Evolutionary conservation across 768 basidiomycete genomes (phyloP), one percentile per base, ranked within the genome.

Genomic region (Lactifluus subvellereus): DNA sequence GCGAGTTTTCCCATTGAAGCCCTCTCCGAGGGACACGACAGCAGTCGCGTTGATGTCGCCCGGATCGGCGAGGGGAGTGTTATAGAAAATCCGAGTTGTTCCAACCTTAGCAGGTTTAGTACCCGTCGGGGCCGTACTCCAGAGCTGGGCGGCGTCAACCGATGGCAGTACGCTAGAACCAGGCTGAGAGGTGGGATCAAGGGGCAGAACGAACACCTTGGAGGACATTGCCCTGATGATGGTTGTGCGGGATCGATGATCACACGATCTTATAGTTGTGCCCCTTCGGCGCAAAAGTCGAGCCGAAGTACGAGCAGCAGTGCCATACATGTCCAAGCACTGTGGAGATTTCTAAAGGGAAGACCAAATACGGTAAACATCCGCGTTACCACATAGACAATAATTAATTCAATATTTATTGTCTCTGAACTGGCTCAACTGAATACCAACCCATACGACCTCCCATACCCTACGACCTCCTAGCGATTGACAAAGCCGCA

Each of bases 21-120:
- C 78, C 0, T 83, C 82, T 0, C 86, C 86, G 8, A 87, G 76
- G 38, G 85, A 84, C 9, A 83, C 78, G 16, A 88, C 71, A 0
- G 83, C 78, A 1, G 84, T 81, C 49, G 85, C 73, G 58, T 77
- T 77, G 35, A 20, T 22, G 9, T 20, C 43, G 13, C 66, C 68
- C 11, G 73, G 68, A 11, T 72, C 73, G 11, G 60, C 35, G 27
- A 69, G 61, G 3, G 83, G 82, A 3, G 77, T 79, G 59, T 82
- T 81, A 75, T 82, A 89, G 72, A 89, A 87, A 5, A 83, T 76
- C 55, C 85, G 81, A 1, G 85, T 81, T 0, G 85, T 84, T 8
- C 86, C 88, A 5, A 78, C 82, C 69, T 83, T 82, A 0, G 86
- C 78, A 32, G 78, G 75, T 61, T 72, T 70, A 33, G 69, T 75